A percentile compares a stretch with the other conserved stretches of the same genome.
Conservation (phyloP, 2,329 filamentous ascomycete genomes). For the Aureobasidium sp. region DNA sequence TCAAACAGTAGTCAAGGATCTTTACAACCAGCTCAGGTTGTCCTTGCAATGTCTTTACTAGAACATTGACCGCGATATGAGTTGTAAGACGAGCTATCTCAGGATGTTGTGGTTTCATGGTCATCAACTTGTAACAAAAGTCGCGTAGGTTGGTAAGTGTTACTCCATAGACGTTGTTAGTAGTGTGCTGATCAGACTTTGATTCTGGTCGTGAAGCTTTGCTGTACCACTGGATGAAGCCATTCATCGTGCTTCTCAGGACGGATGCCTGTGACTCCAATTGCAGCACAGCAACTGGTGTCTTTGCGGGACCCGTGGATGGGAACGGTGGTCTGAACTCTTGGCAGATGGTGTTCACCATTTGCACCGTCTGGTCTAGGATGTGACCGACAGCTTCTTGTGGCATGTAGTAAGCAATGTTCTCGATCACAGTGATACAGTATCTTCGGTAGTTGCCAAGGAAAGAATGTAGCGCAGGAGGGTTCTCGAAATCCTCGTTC, state of each 20-base stretch:
- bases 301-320: slow-evolving; percentile 61
- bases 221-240: slow-evolving; percentile 21
- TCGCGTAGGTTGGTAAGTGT: slow-evolving; percentile 13
- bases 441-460: slow-evolving; percentile 96
- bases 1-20: slow-evolving; percentile 90
- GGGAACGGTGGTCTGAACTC: slow-evolving; percentile 11
- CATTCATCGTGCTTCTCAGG: slow-evolving; percentile 21
- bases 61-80: slow-evolving; percentile 19
- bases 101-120: slow-evolving; percentile 65
- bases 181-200: slow-evolving; percentile 12
- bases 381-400: slow-evolving; percentile 91
- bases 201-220: slow-evolving; percentile 18
- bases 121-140: slow-evolving; percentile 23
- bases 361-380: slow-evolving; percentile 78
- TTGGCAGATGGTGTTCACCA: slow-evolving; percentile 63
- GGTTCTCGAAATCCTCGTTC: slow-evolving; percentile 93
- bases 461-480: slow-evolving; percentile 95
- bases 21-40: slow-evolving; percentile 76
- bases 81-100: slow-evolving; percentile 47
- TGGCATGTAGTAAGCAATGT: slow-evolving; percentile 82
- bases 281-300: slow-evolving; percentile 75
- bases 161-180: slow-evolving; percentile 14
- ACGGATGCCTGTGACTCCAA: slow-evolving; percentile 75
- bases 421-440: slow-evolving; percentile 87
- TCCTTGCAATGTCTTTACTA: slow-evolving; percentile 20